Percentiles rank a stretch among this genome's conserved stretches.
Evolutionary conservation across 371 early-diverging fungal genomes (phyloP).

Genomic region (Actinomucor elegans): DNA sequence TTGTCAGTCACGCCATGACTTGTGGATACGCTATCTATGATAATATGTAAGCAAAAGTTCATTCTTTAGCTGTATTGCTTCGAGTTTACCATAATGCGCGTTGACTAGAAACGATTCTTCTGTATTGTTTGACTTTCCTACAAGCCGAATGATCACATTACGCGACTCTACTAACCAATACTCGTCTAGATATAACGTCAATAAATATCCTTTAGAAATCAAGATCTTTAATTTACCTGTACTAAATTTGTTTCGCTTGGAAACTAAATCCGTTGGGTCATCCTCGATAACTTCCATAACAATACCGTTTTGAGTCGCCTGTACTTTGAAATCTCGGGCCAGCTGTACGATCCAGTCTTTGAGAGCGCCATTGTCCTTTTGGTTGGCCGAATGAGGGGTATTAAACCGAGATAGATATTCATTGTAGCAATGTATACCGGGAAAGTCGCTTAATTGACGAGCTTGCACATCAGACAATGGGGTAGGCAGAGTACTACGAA

Average conservation of each 20-base stretch:
- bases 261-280: constrained; percentile 31
- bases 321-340: constrained; percentile 37
- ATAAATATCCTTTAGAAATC: background rate
- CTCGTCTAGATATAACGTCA: constrained; percentile 27
- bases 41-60: background rate
- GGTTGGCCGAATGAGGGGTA: constrained; percentile 58
- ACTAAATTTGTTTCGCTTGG: constrained; percentile 28
- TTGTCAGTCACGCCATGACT: constrained; percentile 83
- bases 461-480: constrained; percentile 51
- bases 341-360: constrained; percentile 41
- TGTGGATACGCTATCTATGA: constrained; percentile 66
- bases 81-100: constrained; percentile 52
- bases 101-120: constrained; percentile 44
- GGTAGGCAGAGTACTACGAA: constrained; percentile 38
- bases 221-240: constrained; percentile 23
- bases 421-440: constrained; percentile 55
- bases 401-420: constrained; percentile 50
- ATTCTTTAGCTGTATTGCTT: background rate
- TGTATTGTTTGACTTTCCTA: constrained; percentile 24
- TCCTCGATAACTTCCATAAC: constrained; percentile 50
- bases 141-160: constrained; percentile 25
- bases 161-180: constrained; percentile 54
- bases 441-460: constrained; percentile 28
- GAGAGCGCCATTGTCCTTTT: constrained; percentile 37
- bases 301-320: constrained; percentile 35